Evolutionary conservation across 2,329 filamentous ascomycete species (phyloP).

Genomic region (Apiospora pterosperma): DNA sequence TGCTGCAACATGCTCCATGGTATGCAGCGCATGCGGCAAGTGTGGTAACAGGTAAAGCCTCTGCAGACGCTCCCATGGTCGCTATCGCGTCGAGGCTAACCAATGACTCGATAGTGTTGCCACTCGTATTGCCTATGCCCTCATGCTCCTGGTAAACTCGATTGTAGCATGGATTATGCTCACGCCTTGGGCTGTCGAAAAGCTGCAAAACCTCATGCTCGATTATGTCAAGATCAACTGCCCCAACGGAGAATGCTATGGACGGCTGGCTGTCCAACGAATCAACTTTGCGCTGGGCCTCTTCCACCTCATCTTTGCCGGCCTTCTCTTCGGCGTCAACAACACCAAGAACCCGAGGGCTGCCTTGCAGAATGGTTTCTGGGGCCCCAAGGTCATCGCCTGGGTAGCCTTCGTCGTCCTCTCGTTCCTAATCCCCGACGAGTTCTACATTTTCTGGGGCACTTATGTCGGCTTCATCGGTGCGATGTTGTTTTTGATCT

Average conservation of each 20-base stretch:
- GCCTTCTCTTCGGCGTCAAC: slow-evolving; percentile 80
- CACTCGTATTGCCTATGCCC: slow-evolving; percentile 92
- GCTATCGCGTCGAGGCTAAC: slow-evolving; percentile 4
- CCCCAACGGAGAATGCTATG: slow-evolving; percentile 84
- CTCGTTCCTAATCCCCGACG: slow-evolving; percentile 93
- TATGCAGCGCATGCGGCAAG: slow-evolving; percentile 94
- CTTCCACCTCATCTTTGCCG: slow-evolving; percentile 84
- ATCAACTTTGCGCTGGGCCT: slow-evolving; percentile 97
- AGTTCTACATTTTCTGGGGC: slow-evolving; percentile 93
- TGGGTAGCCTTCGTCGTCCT: slow-evolving; percentile 86
- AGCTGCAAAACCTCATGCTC: slow-evolving; percentile 84
- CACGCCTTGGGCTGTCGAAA: slow-evolving; percentile 96
- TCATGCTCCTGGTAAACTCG: slow-evolving; percentile 93
- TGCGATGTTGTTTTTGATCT: slow-evolving; percentile 88
- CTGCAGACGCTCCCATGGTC: not conserved
- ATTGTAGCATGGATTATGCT: slow-evolving; percentile 99
- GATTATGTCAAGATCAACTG: slow-evolving; percentile 97
- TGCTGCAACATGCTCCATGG: slow-evolving; percentile 91
- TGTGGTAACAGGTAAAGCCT: slow-evolving; percentile 82
- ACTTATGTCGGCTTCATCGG: slow-evolving; percentile 87
- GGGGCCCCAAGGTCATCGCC: slow-evolving; percentile 90
- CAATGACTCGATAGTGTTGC: slow-evolving; percentile 63
- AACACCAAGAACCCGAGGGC: slow-evolving; percentile 86
- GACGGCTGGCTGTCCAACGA: slow-evolving; percentile 93
- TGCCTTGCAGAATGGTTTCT: slow-evolving; percentile 94